Conservation (phyloP, 805 yeast genomes). For the Candida broadrunensis region DNA sequence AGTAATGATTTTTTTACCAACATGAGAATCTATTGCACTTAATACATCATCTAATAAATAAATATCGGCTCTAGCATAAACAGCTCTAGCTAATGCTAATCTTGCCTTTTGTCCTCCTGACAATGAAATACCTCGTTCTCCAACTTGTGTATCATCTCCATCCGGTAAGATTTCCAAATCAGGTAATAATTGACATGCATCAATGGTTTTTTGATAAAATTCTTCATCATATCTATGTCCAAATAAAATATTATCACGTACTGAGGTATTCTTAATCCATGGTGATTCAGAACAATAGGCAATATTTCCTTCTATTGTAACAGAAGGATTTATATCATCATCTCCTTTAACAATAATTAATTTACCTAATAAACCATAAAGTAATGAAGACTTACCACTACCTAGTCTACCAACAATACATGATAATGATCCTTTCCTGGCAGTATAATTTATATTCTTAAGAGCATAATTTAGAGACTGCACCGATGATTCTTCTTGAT, state of each 20-base stretch:
- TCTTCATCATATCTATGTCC: slow-evolving; percentile 44
- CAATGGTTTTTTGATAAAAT: slow-evolving; percentile 40
- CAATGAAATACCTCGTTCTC: slow-evolving; percentile 60
- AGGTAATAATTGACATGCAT: slow-evolving; percentile 48
- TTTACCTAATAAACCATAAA: slow-evolving; percentile 28
- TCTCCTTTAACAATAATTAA: slow-evolving; percentile 3
- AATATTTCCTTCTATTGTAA: slow-evolving; percentile 34
- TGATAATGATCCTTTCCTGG: slow-evolving; percentile 50
- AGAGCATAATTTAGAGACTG: slow-evolving; percentile 30
- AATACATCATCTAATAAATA: slow-evolving; percentile 63
- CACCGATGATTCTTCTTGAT: slow-evolving; percentile 22
- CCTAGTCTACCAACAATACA: slow-evolving; percentile 71
- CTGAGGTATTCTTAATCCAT: slow-evolving; percentile 52
- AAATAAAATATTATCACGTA: slow-evolving; percentile 50
- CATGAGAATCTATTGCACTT: slow-evolving; percentile 74
- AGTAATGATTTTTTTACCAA: slow-evolving; percentile 52
- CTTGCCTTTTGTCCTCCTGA: slow-evolving; percentile 67
- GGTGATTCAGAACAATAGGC: slow-evolving; percentile 64
- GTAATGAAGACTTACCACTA: slow-evolving; percentile 60
- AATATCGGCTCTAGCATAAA: slow-evolving; percentile 58
- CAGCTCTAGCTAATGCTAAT: slow-evolving; percentile 65
- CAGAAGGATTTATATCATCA: slow-evolving; percentile 13
- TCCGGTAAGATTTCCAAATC: slow-evolving; percentile 49
- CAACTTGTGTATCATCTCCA: slow-evolving; percentile 53
- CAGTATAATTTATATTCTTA: slow-evolving; percentile 45